phyloP scores from a whole-genome alignment of 2,329 filamentous ascomycete species.

The Trichocomaceae sp. region DNA sequence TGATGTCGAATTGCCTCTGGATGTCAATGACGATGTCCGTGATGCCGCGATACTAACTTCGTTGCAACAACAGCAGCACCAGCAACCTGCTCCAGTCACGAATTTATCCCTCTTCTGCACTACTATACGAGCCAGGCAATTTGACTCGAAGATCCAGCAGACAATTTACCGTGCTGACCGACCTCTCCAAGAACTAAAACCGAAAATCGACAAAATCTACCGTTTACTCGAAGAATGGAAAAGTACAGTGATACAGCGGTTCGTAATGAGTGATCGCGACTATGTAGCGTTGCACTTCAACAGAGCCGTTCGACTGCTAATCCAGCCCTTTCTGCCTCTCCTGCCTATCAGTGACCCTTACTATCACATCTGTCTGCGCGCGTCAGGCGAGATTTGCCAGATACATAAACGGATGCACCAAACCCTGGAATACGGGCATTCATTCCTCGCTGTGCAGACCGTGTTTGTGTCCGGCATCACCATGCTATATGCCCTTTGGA shows the following conservation, averaged over 20 bases:
- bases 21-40: constrained; percentile 38
- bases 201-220: constrained; percentile 44
- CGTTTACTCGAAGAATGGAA: constrained; percentile 45
- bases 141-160: constrained; percentile 46
- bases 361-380: constrained; percentile 37
- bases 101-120: constrained; percentile 40
- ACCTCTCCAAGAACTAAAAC: constrained; percentile 38
- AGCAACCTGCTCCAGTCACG: constrained; percentile 25
- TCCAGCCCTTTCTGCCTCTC: constrained; percentile 46
- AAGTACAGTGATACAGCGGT: constrained; percentile 29
- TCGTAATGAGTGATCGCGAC: constrained; percentile 35
- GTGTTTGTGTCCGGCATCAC: constrained; percentile 35
- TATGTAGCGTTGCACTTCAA: constrained; percentile 48
- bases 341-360: constrained; percentile 43
- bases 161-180: constrained; percentile 48
- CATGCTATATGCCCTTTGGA: constrained; percentile 34
- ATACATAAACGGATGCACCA: constrained; percentile 33
- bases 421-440: constrained; percentile 34
- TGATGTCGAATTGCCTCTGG: constrained; percentile 44
- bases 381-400: constrained; percentile 33
- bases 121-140: constrained; percentile 41
- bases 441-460: constrained; percentile 34
- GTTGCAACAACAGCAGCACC: background rate
- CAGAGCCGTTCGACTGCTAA: constrained; percentile 44
- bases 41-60: constrained; percentile 30